Evolutionary conservation across 805 yeast species (phyloP), one percentile per base, ranked within the genome.

Genomic region (Cyberlindnera americana): DNA sequence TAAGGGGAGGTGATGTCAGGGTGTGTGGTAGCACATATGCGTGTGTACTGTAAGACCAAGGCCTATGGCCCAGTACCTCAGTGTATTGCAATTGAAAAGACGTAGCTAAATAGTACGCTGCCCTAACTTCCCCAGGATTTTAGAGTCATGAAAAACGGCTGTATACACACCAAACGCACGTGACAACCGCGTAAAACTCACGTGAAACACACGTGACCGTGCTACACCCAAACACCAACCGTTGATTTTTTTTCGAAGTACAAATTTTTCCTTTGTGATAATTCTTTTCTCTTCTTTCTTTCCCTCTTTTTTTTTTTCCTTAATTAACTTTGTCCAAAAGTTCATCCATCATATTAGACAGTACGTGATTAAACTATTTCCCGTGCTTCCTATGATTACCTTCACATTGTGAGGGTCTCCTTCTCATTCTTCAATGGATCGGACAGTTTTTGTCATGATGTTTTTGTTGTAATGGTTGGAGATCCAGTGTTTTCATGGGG

Each of bases 271-370:
- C 19, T 17, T 5, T 6, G 10, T 10, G n/a, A n/a, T n/a, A 33
- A 24, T n/a, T 12, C 23, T 24, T 12, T n/a, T n/a, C n/a, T n/a
- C n/a, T n/a, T n/a, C n/a, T n/a, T n/a, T n/a, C 17, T 25, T 14
- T 19, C 16, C 27, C 16, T 15, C 29, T 14, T 17, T 19, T 32
- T 43, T 47, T 41, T 48, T 50, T 55, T 54, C 50, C 25, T 52
- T 50, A 49, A 47, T 59, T 61, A 60, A 75, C 81, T 77, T 76
- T 77, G 81, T 78, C 81, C 81, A 73, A 76, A 75, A 72, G 64
- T 36, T 70, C 59, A 66, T 73, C 83, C 82, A 68, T 74, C 78
- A 70, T 79, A 62, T 57, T 66, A 77, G 84, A 78, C 84, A 78
- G 84, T 78, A 77, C 83, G 69, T 51, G 57, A 47, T 53, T 54